phyloP scores from a whole-genome alignment of 257 asterid genomes.

The Capsicum chinense region DNA sequence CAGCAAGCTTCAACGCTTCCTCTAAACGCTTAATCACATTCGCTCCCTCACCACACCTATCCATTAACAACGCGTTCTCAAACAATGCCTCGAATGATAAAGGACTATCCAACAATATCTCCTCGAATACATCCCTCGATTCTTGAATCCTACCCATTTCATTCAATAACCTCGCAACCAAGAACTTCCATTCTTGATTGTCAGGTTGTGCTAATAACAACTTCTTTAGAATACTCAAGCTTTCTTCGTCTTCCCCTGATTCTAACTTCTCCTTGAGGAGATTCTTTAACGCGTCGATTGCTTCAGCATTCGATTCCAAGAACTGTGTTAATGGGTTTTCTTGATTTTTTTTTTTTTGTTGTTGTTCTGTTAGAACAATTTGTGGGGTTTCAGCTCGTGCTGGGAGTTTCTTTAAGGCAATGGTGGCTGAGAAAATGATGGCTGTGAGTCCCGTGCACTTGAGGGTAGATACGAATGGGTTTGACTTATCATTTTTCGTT shows the following conservation, averaged over 20 bases:
- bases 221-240: constrained; percentile 54
- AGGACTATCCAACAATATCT: constrained; percentile 54
- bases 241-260: constrained; percentile 68
- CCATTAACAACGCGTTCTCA: constrained; percentile 83
- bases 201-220: constrained; percentile 70
- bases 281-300: constrained; percentile 54
- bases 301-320: constrained; percentile 57
- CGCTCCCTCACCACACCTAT: constrained; percentile 69
- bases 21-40: constrained; percentile 65
- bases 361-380: constrained; percentile 42
- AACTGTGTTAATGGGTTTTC: constrained; percentile 48
- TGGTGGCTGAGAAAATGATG: constrained; percentile 53
- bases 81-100: constrained; percentile 67
- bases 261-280: constrained; percentile 72
- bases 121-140: constrained; percentile 64
- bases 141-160: constrained; percentile 68
- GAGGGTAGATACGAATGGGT: constrained; percentile 41
- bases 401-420: constrained; percentile 50
- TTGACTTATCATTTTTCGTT: background rate
- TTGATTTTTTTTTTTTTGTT: constrained; percentile 8
- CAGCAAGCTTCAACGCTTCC: constrained; percentile 68
- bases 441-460: constrained; percentile 56
- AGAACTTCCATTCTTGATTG: constrained; percentile 65
- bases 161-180: constrained; percentile 63
- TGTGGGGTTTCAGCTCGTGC: constrained; percentile 41